Percentiles rank a stretch among this genome's conserved stretches.
Evolutionary conservation across 2,329 filamentous ascomycete genomes (phyloP).

Genomic region (Tympanopsis confertula): DNA sequence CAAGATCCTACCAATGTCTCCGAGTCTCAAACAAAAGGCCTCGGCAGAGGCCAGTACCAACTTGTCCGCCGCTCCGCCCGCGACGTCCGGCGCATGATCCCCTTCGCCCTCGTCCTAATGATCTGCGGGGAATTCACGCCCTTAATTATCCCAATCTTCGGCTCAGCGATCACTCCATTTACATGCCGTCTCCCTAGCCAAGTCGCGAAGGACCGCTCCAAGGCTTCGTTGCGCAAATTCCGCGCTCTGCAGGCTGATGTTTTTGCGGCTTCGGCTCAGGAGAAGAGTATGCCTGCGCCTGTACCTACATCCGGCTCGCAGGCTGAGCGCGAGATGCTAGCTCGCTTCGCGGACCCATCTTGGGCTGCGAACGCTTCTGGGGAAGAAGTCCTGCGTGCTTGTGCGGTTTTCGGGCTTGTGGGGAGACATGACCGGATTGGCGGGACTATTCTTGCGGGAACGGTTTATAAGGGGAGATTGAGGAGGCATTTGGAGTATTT

Average conservation of each 20-base stretch:
- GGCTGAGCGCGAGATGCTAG: neutral
- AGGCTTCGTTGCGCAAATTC: slow-evolving; percentile 18
- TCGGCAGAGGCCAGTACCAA: slow-evolving; percentile 16
- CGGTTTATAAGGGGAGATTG: slow-evolving; percentile 22
- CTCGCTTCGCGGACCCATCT: slow-evolving; percentile 6
- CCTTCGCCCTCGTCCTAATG: slow-evolving; percentile 42
- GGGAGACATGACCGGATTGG: slow-evolving; percentile 11
- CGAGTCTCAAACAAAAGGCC: slow-evolving; percentile 3
- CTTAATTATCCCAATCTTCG: slow-evolving; percentile 35
- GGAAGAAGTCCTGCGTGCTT: slow-evolving; percentile 21
- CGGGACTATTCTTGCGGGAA: slow-evolving; percentile 20
- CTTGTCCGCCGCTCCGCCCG: slow-evolving; percentile 27
- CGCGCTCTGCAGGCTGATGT: neutral
- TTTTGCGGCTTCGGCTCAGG: no score
- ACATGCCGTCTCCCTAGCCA: slow-evolving; percentile 49
- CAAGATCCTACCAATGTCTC: neutral
- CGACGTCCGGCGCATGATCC: slow-evolving; percentile 44
- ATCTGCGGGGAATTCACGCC: slow-evolving; percentile 53
- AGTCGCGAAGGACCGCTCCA: slow-evolving; percentile 28
- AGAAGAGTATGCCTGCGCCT: no score
- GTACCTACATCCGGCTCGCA: neutral
- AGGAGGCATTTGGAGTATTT: slow-evolving; percentile 34
- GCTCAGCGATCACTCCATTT: slow-evolving; percentile 39
- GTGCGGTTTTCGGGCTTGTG: slow-evolving; percentile 9
- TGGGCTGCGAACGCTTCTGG: slow-evolving; percentile 12